Conservation (phyloP, 108 stramenopile species). For the Skeletonema menzelii region DNA sequence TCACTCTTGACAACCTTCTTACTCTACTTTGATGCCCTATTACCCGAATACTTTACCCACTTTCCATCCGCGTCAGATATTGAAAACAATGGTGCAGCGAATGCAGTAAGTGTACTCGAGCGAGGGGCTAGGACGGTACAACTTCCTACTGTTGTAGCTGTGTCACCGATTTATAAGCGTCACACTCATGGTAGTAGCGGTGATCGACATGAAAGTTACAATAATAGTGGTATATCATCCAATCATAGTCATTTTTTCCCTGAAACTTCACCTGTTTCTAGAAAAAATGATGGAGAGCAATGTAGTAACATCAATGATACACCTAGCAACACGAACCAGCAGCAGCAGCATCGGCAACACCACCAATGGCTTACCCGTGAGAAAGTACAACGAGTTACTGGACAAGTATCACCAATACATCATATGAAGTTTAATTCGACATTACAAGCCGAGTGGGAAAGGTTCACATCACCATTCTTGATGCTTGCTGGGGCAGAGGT, state of each 20-base stretch:
- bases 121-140: neutral
- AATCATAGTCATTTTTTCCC: neutral
- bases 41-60: slow-evolving; percentile 38
- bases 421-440: slow-evolving; percentile 3
- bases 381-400: neutral
- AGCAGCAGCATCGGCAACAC: neutral
- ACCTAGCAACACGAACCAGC: neutral
- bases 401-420: neutral
- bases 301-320: neutral
- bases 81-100: slow-evolving; percentile 13
- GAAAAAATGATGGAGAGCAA: neutral
- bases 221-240: no score
- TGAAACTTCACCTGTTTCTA: neutral
- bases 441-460: slow-evolving; percentile 40
- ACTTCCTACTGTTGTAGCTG: neutral
- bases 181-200: neutral
- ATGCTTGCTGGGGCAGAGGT: slow-evolving; percentile 41
- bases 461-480: slow-evolving; percentile 47
- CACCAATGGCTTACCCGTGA: neutral
- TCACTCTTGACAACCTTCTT: slow-evolving; percentile 21
- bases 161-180: neutral
- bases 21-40: slow-evolving; percentile 20
- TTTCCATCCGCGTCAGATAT: slow-evolving; percentile 10
- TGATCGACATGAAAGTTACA: neutral
- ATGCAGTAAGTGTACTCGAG: slow-evolving; percentile 32